Evolutionary conservation across 768 basidiomycete genomes (phyloP).

Genomic region (Fistulinella prunicolor): DNA sequence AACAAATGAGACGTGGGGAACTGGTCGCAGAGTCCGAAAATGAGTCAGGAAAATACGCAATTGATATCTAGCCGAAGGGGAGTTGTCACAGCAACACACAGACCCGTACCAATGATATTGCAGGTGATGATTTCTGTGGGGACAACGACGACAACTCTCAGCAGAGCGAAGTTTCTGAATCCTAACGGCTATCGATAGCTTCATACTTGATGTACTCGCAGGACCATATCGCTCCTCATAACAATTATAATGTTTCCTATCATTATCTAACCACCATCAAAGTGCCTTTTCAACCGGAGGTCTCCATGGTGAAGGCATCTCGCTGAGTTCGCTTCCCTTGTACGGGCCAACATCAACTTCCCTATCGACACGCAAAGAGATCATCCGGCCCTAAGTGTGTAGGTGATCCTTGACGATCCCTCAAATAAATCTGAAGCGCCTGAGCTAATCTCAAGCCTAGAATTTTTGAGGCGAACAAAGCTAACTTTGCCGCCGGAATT

Average conservation of each 20-base stretch:
- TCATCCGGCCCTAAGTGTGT: background rate
- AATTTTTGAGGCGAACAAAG: too few species aligned
- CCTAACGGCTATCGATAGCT: background rate
- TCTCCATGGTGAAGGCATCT: too few species aligned
- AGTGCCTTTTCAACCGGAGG: too few species aligned
- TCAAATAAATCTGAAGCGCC: background rate
- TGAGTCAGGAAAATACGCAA: slow-evolving; percentile 17
- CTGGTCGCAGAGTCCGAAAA: slow-evolving; percentile 60
- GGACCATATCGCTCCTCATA: too few species aligned
- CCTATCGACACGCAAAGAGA: background rate
- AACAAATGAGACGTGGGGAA: slow-evolving; percentile 58
- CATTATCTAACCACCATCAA: too few species aligned
- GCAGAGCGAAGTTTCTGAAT: slow-evolving; percentile 16
- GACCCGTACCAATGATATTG: slow-evolving; percentile 11
- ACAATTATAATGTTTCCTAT: too few species aligned
- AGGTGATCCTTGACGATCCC: background rate
- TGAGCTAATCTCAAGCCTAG: background rate
- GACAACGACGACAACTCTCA: slow-evolving; percentile 21
- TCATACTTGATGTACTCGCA: too few species aligned
- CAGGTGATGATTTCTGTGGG: slow-evolving; percentile 29
- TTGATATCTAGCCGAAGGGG: slow-evolving; percentile 1
- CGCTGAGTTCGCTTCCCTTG: too few species aligned
- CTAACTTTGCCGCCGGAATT: background rate
- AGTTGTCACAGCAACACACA: slow-evolving; percentile 9
- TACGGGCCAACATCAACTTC: too few species aligned